These are phyloP conservation scores for Kondoa malvinella DNA, from an alignment of 768 basidiomycete species.

Conservation along the genomic window DNA sequence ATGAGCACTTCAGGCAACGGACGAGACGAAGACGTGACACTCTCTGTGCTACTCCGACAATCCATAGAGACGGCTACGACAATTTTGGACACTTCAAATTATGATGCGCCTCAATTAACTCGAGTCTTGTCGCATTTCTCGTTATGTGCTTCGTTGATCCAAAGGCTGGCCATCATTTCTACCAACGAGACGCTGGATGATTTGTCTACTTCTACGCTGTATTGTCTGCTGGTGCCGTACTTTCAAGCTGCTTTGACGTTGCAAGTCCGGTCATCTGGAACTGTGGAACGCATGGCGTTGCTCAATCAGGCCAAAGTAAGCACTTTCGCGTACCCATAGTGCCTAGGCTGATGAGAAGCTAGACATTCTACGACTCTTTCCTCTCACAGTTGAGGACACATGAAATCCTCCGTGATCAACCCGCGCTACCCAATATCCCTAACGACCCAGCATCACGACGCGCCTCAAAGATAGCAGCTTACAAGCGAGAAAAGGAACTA, in stretches of 20 bases:
- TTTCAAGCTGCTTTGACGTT: conserved; percentile 49
- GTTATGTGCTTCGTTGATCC: conserved; percentile 41
- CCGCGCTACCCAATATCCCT: conserved; percentile 39
- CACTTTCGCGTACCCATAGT: conserved; percentile 10
- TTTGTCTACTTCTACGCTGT: conserved; percentile 55
- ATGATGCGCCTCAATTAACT: conserved; percentile 44
- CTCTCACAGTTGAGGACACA: conserved; percentile 39
- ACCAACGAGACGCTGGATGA: conserved; percentile 69
- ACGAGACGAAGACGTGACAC: not conserved
- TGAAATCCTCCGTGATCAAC: conserved; percentile 46
- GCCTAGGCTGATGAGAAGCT: not conserved
- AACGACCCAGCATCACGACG: conserved; percentile 53
- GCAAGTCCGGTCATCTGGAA: conserved; percentile 43
- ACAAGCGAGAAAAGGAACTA: conserved; percentile 66
- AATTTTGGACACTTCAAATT: not conserved
- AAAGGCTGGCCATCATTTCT: conserved; percentile 56
- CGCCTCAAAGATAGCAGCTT: conserved; percentile 81
- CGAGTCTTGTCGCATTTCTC: conserved; percentile 44
- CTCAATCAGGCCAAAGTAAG: conserved; percentile 48
- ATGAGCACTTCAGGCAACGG: too few relatives aligned
- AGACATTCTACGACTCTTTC: conserved; percentile 22
- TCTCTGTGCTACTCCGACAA: not conserved
- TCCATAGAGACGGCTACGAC: not conserved
- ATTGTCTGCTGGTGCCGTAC: conserved; percentile 59
- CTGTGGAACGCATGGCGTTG: conserved; percentile 42